Evolutionary conservation across 768 basidiomycete species (phyloP), one percentile per base, ranked within the genome.

Genomic region (Pisolithus marmoratus): DNA sequence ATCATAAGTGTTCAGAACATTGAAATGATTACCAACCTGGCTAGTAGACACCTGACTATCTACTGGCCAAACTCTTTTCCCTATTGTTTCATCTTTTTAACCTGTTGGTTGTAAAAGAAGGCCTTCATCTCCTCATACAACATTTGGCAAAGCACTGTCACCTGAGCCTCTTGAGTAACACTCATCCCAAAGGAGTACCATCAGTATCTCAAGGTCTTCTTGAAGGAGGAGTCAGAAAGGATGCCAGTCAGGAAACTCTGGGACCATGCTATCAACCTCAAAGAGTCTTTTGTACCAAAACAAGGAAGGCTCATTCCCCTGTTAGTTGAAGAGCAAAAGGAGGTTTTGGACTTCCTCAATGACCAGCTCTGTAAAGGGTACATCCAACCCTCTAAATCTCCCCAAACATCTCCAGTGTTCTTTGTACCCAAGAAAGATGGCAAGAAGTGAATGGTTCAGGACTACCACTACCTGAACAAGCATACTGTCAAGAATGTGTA

Each of bases 381-480:
- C 34, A 58, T 43, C 15, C 44, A 49, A 34, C 53, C 55, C 1
- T 64, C 61, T n/a, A n/a, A n/a, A n/a, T n/a, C n/a, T n/a, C n/a
- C n/a, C n/a, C n/a, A n/a, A n/a, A n/a, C n/a, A n/a, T 44, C 52
- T 4, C 58, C 54, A 7, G 41, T 57, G 8, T 57, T 57, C 41
- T 57, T 57, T n/a, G 20, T 43, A n/a, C 42, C 42, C 2, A 43
- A 43, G 42, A 60, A 60, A 24, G 52, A 60, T 51, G 52, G 59
- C 4, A 51, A 40, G 9, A 23, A 56, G 5, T 38, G 46, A 11
- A 49, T 45, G 12, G 53, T 54, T 11, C 48, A 53, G 36, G 57
- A 68, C 29, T 65, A 67, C 27, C 23, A 54, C 11, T 23, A 50
- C n/a, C 31, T 54, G 23, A 62, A 59, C 24, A 46, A 52, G 24